Evolutionary conservation across 495 filamentous ascomycete species (phyloP).

Genomic region (Penicillium parvum): DNA sequence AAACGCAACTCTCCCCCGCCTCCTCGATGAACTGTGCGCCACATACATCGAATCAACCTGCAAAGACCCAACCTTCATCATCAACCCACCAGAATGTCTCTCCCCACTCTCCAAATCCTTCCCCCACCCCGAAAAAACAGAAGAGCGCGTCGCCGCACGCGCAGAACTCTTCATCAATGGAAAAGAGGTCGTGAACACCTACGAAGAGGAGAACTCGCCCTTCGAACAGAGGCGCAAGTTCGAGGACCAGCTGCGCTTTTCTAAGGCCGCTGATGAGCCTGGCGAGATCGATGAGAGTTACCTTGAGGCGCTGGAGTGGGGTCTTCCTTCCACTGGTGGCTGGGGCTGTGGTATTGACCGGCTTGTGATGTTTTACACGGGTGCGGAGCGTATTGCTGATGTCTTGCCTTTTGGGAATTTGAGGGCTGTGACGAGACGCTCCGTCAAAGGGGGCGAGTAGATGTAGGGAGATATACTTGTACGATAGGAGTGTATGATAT

Average conservation of each 20-base stretch:
- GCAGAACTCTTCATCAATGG: slow-evolving; percentile 83
- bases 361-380: slow-evolving; percentile 81
- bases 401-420: slow-evolving; percentile 84
- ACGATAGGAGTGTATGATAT: no score
- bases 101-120: slow-evolving; percentile 91
- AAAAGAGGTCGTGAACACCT: slow-evolving; percentile 84
- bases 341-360: slow-evolving; percentile 95
- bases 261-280: slow-evolving; percentile 33
- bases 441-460: neutral
- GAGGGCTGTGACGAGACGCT: slow-evolving; percentile 41
- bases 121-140: slow-evolving; percentile 47
- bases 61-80: slow-evolving; percentile 76
- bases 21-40: slow-evolving; percentile 79
- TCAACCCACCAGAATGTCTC: slow-evolving; percentile 85
- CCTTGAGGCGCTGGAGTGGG: slow-evolving; percentile 76
- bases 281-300: slow-evolving; percentile 74
- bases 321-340: slow-evolving; percentile 86
- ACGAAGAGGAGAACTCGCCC: slow-evolving; percentile 97
- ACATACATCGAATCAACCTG: slow-evolving; percentile 71
- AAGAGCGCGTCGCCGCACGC: slow-evolving; percentile 71
- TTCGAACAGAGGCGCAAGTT: slow-evolving; percentile 85
- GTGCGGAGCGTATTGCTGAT: slow-evolving; percentile 70
- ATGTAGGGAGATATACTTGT: no score
- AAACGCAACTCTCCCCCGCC: slow-evolving; percentile 64
- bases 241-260: slow-evolving; percentile 50